Percentiles rank a stretch among this genome's conserved stretches.
phyloP scores from a whole-genome alignment of 768 basidiomycete species.

The Calvatia gigantea region DNA sequence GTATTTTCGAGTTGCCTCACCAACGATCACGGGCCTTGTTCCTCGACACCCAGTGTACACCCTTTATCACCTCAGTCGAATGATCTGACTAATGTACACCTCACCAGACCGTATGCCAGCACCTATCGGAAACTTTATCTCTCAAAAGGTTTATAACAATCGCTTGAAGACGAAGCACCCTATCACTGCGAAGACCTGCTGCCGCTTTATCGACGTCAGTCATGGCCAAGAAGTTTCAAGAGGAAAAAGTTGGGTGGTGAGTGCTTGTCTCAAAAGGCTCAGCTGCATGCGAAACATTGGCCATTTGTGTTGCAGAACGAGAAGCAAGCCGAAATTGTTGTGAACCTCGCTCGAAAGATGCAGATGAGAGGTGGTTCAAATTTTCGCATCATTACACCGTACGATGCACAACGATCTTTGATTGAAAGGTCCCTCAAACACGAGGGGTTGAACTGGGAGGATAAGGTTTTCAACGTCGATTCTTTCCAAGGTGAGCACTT shows the following conservation, averaged over 20 bases:
- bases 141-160: slow-evolving; percentile 51
- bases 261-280: slow-evolving; percentile 1
- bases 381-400: slow-evolving; percentile 69
- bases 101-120: slow-evolving; percentile 58
- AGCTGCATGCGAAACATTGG: too few relatives aligned
- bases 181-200: slow-evolving; percentile 33
- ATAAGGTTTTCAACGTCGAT: slow-evolving; percentile 74
- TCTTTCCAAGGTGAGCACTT: slow-evolving; percentile 62
- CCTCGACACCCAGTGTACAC: slow-evolving; percentile 65
- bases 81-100: too few relatives aligned
- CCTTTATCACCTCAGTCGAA: slow-evolving; percentile 14
- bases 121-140: slow-evolving; percentile 60
- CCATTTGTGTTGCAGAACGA: slow-evolving; percentile 41
- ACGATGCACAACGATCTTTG: slow-evolving; percentile 60
- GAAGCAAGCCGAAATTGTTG: slow-evolving; percentile 43
- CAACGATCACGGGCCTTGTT: slow-evolving; percentile 39
- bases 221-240: slow-evolving; percentile 26
- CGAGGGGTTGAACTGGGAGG: slow-evolving; percentile 44
- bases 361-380: slow-evolving; percentile 30
- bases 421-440: slow-evolving; percentile 49
- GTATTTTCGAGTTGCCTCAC: slow-evolving; percentile 60
- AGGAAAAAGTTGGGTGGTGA: slow-evolving; percentile 37
- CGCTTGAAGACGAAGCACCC: slow-evolving; percentile 45
- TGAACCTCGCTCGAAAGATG: slow-evolving; percentile 43
- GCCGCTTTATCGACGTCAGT: slow-evolving; percentile 54